Evolutionary conservation across 164 flowering plant genomes (phyloP).

Genomic region (Aristolochia californica): DNA sequence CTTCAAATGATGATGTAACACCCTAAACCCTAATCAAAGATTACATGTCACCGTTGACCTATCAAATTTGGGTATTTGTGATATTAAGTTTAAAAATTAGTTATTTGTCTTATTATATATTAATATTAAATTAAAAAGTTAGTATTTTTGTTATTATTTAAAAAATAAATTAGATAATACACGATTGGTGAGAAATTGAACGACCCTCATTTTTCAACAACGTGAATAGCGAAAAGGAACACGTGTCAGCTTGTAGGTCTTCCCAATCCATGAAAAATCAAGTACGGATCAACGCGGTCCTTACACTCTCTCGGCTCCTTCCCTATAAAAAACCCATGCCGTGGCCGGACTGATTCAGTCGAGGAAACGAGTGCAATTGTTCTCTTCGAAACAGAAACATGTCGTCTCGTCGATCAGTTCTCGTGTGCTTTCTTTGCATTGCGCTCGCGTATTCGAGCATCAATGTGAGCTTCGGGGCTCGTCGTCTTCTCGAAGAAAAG

Average conservation of each 20-base stretch:
- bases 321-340: not conserved
- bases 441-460: not conserved
- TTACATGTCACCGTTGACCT: no score
- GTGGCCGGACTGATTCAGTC: not conserved
- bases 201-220: not conserved
- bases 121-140: no score
- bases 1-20: no score
- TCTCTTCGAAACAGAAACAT: constrained; percentile 1
- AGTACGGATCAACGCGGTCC: not conserved
- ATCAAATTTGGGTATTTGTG: no score
- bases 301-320: not conserved
- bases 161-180: no score
- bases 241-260: not conserved
- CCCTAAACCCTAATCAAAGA: no score
- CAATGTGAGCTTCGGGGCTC: not conserved
- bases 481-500: not conserved
- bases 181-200: not conserved
- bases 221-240: not conserved
- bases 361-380: not conserved
- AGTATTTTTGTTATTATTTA: no score
- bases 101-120: no score
- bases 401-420: not conserved
- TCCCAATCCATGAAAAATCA: not conserved
- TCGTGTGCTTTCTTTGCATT: not conserved
- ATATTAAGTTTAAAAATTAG: no score